Evolutionary conservation across 306 rosid genomes (phyloP), one percentile per base, ranked within the genome.

Genomic region (Glycine tomentella): DNA sequence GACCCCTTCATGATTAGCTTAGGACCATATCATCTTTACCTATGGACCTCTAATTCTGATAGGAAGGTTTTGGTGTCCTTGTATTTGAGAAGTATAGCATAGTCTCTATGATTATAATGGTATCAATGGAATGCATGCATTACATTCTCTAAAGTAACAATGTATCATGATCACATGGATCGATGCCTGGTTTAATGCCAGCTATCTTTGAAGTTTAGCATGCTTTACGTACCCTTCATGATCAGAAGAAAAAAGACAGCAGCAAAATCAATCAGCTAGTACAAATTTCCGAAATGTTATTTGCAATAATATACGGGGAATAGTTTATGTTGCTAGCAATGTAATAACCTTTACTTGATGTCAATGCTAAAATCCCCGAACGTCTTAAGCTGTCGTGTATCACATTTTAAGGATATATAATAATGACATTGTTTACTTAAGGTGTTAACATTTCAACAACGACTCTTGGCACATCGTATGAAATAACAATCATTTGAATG

Each of bases 341-440:
- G 58, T n/a, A 25, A 20, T 69, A 69, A 69, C 69, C 51, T 69
- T 77, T 68, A 69, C 69, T 42, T 69, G 38, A 70, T 44, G 75
- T 25, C 76, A 55, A 69, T 69, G 57, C 49, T 56, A 48, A 4
- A 40, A 66, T 13, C 11, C 44, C 40, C 38, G 31, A 34, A 48
- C 40, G 20, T 25, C 56, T 76, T 59, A 13, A 57, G 72, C 72
- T 68, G 59, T 75, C 80, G 20, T 56, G 45, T 57, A 34, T 44
- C 3, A 40, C 17, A 58, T 16, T 75, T 55, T 31, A n/a, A 42
- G 63, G 58, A 40, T 63, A 61, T 58, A 25, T 68, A 5, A 77
- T 17, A 77, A 52, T 51, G 65, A 33, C 74, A 61, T 52, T 66
- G 66, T 77, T 38, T 13, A 6, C 44, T 72, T 42, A 44, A 17